Evolutionary conservation across 2,329 filamentous ascomycete genomes (phyloP).

Genomic region (Colletotrichum sp.): DNA sequence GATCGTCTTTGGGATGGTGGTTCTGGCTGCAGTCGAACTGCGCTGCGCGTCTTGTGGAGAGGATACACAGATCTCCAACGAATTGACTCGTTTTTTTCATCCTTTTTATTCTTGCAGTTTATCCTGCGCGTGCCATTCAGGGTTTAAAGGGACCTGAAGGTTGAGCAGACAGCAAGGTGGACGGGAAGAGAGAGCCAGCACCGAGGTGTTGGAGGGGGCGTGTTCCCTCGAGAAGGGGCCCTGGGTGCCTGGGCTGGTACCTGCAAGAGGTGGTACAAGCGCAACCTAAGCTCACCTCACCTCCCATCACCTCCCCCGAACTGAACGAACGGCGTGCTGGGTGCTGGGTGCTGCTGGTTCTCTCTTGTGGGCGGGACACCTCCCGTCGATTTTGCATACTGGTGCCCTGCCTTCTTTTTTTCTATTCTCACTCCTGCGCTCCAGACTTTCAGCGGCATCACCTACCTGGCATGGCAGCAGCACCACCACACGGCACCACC

Average conservation of each 20-base stretch:
- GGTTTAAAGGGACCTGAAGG: not conserved
- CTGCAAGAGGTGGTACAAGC: conserved; percentile 15
- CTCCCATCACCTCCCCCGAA: not conserved
- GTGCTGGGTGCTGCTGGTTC: not conserved
- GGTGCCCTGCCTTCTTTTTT: not conserved
- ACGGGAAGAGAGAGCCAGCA: not conserved
- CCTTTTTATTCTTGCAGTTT: not conserved
- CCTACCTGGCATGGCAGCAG: not conserved
- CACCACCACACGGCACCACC: not conserved
- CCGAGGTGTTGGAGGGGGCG: conserved; percentile 8
- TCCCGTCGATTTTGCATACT: not conserved
- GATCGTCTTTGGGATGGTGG: not conserved
- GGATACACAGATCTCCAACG: not conserved
- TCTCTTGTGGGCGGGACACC: not conserved
- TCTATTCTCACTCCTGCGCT: not conserved
- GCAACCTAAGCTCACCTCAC: not conserved
- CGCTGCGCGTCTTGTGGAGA: not conserved
- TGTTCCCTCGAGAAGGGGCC: not conserved
- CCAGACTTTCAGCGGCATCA: not conserved
- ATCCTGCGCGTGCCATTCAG: not conserved
- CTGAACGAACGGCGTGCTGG: not conserved
- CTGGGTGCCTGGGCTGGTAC: not conserved
- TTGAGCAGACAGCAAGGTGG: not conserved
- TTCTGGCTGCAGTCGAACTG: not conserved
- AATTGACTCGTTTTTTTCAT: not conserved